Base-by-base conservation (phyloP, 495 filamentous ascomycete species). In the Aeminium ludgeri region DNA sequence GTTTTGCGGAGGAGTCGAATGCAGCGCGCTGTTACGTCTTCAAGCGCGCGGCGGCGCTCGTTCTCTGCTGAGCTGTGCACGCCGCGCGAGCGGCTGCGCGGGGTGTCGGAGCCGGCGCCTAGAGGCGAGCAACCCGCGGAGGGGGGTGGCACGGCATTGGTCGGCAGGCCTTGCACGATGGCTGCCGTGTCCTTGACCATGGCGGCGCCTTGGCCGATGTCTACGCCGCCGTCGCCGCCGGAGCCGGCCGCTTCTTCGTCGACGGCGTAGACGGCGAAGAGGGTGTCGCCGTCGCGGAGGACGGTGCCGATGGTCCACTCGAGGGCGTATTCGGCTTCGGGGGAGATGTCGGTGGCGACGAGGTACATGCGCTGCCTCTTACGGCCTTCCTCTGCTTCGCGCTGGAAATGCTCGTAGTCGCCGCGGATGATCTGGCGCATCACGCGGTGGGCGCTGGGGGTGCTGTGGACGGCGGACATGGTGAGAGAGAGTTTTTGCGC, bases 221-320 rank as follows among this genome's bases (percentile, higher is more conserved):
- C 68, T 10, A 69, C 63, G 10, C 64, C 60, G 35, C 56, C 54
- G 42, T 50, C 53, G 34, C 54, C 55, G 8, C 57, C 56, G 5
- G 76, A 70, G 25, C 76, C 78, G 18, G 68, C 66, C 1, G 19
- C 38, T 38, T 94, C 87, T 56, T 94, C 86, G 51, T 91, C 81
- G 34, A 87, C 73, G 43, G 83, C 86, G 60, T 85, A 93, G 38
- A 97, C 80, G 16, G 84, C 83, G 40, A 92, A 71, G 29, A 97
- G 67, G 1, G 87, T 96, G 58, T 97, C 89, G 12, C 89, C 89
- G 54, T 94, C 85, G 33, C 89, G 72, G 6, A 97, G 69, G n/a
- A 96, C 80, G 2, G 84, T 92, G 30, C 89, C 89, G 38, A 97
- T 86, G 0, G 86, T 91, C 86, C 87, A 97, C 56, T 96, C 89